Conservation (phyloP, 2,329 filamentous ascomycete species). For the Talaromyces funiculosus region DNA sequence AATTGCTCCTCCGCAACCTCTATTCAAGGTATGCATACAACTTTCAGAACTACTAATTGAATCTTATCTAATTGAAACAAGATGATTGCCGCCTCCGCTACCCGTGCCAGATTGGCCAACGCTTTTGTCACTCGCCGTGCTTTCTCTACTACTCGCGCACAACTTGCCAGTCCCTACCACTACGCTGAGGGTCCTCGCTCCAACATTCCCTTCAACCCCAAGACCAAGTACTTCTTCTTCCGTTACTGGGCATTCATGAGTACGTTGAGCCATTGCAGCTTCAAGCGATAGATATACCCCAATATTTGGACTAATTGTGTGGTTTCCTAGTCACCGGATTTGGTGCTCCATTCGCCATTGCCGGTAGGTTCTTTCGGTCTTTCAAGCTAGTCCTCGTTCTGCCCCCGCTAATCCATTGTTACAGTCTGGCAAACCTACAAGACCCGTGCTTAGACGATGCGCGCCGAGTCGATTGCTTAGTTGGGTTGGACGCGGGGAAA, state of each 20-base stretch:
- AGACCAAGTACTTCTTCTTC: constrained; percentile 75
- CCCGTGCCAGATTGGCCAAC: constrained; percentile 60
- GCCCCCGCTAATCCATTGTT: constrained; percentile 21
- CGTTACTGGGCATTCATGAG: constrained; percentile 79
- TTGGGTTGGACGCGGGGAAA: constrained; percentile 3
- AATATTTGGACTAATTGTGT: constrained; percentile 32
- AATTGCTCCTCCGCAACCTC: constrained; percentile 1
- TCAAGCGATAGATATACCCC: neutral
- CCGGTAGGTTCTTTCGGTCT: constrained; percentile 47
- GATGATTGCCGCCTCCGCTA: constrained; percentile 70
- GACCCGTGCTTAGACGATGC: constrained; percentile 38
- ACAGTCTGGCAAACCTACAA: constrained; percentile 65
- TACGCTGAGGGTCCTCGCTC: constrained; percentile 92
- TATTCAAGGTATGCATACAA: constrained; percentile 27
- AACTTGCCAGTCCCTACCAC: constrained; percentile 88
- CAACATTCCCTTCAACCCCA: constrained; percentile 96
- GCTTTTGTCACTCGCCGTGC: constrained; percentile 75
- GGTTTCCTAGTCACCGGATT: constrained; percentile 51
- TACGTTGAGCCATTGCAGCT: constrained; percentile 35
- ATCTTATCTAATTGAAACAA: constrained; percentile 46
- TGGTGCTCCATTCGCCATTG: constrained; percentile 56
- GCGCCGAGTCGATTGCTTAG: constrained; percentile 6
- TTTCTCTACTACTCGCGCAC: constrained; percentile 86
- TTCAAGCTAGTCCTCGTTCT: neutral
- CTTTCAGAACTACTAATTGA: constrained; percentile 18